These are phyloP conservation scores for Davidsoniella eucalypti DNA, from an alignment of 2,329 filamentous ascomycete genomes.

Conservation along the genomic window DNA sequence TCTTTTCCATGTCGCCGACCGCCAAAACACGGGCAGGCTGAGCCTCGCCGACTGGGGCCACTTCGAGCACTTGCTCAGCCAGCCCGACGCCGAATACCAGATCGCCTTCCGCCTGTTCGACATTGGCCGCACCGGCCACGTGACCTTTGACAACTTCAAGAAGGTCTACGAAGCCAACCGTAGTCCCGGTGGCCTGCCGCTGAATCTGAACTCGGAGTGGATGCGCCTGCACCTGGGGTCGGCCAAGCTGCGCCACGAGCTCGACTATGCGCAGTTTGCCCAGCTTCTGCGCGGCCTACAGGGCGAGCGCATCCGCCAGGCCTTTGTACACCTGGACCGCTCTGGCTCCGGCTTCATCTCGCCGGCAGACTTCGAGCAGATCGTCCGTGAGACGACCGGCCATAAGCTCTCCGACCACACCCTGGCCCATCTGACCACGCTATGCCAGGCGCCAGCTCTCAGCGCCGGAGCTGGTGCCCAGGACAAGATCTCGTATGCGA, in stretches of 20 bases:
- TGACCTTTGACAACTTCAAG: constrained; percentile 82
- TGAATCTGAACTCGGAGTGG: constrained; percentile 97
- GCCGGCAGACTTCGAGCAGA: constrained; percentile 89
- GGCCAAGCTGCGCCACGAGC: constrained; percentile 71
- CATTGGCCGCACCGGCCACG: constrained; percentile 61
- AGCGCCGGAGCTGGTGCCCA: constrained; percentile 47
- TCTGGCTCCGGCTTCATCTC: constrained; percentile 90
- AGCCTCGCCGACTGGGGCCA: constrained; percentile 74
- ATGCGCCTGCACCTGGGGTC: constrained; percentile 83
- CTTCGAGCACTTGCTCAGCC: constrained; percentile 85
- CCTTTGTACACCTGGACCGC: constrained; percentile 81
- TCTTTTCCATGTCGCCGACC: constrained; percentile 82
- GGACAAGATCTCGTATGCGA: constrained; percentile 93
- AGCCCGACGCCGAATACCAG: constrained; percentile 96
- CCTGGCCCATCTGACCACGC: constrained; percentile 72
- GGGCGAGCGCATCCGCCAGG: constrained; percentile 88
- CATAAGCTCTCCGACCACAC: constrained; percentile 98
- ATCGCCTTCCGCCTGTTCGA: constrained; percentile 97
- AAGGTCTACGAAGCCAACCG: constrained; percentile 78
- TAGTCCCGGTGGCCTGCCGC: constrained; percentile 68
- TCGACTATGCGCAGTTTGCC: constrained; percentile 92
- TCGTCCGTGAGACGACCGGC: constrained; percentile 79
- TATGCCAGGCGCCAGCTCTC: constrained; percentile 51
- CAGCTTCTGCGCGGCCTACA: constrained; percentile 95
- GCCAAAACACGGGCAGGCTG: constrained; percentile 54